Conservation (phyloP, 345 rosid genomes). For the Conringia planisiliqua region DNA sequence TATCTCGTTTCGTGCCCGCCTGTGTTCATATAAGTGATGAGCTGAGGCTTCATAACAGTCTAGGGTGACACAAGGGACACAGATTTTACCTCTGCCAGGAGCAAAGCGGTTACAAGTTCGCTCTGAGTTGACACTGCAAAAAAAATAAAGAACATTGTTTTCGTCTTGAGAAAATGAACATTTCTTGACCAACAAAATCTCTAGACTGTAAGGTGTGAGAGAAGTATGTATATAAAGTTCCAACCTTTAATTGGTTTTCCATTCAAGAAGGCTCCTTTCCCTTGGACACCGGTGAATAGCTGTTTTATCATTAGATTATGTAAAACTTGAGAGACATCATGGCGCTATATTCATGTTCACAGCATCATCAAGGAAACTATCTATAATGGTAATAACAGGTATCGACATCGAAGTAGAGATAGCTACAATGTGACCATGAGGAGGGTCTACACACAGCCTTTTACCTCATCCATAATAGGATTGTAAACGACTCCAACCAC, state of each 20-base stretch:
- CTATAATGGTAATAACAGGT: background rate
- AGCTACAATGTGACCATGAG: background rate
- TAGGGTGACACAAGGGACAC: constrained; percentile 3
- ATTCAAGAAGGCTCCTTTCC: constrained; percentile 83
- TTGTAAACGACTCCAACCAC: constrained; percentile 87
- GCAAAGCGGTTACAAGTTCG: constrained; percentile 81
- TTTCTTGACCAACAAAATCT: background rate
- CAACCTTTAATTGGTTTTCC: constrained; percentile 80
- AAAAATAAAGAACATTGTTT: background rate
- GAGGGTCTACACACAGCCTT: background rate
- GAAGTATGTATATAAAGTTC: background rate
- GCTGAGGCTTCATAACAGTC: background rate
- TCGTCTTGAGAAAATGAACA: background rate
- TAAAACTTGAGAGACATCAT: background rate
- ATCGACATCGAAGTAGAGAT: background rate
- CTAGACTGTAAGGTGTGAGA: background rate
- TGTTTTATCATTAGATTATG: constrained; percentile 22
- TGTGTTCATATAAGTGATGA: constrained; percentile 31
- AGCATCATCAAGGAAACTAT: constrained; percentile 2
- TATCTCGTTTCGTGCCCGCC: constrained; percentile 83
- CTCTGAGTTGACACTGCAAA: constrained; percentile 68
- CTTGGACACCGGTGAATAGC: constrained; percentile 73
- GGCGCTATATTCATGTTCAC: background rate
- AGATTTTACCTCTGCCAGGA: constrained; percentile 67
- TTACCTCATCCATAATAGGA: constrained; percentile 92